Evolutionary conservation across 805 yeast genomes (phyloP).

Genomic region (Starmerella vaccinii): DNA sequence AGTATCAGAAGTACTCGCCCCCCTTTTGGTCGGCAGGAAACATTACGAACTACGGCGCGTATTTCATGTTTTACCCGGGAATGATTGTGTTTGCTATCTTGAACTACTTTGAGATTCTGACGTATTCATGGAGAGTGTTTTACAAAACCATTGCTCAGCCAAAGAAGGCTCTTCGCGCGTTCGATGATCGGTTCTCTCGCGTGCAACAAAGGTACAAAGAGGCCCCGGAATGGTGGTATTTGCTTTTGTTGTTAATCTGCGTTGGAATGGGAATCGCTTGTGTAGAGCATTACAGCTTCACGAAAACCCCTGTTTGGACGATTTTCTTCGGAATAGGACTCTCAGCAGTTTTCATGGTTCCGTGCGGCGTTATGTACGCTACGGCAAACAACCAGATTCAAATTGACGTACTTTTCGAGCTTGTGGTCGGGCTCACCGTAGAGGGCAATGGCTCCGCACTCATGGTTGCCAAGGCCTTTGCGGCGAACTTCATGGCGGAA

Average conservation of each 20-base stretch:
- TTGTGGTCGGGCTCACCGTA: constrained; percentile 46
- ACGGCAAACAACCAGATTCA: constrained; percentile 42
- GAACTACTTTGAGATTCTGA: constrained; percentile 29
- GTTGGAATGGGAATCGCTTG: constrained; percentile 38
- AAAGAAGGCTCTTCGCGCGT: constrained; percentile 28
- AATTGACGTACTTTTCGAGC: constrained; percentile 39
- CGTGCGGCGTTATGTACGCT: constrained; percentile 39
- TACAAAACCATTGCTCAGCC: constrained; percentile 3
- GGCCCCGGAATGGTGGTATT: constrained; percentile 3
- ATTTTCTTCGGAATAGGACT: constrained; percentile 32
- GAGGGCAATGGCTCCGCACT: constrained; percentile 48
- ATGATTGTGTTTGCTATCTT: constrained; percentile 40
- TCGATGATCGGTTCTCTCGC: constrained; percentile 45
- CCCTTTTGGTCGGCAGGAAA: constrained; percentile 59
- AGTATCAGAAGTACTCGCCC: constrained; percentile 48
- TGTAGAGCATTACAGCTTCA: constrained; percentile 30
- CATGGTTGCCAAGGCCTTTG: constrained; percentile 43
- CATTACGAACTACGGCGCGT: constrained; percentile 47
- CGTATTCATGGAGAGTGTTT: constrained; percentile 4
- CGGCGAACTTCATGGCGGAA: constrained; percentile 52
- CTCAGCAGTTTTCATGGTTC: constrained; percentile 43
- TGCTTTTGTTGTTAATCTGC: constrained; percentile 33
- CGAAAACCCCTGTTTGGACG: constrained; percentile 32
- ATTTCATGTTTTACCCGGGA: constrained; percentile 46
- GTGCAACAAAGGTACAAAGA: constrained; percentile 50